Conservation (phyloP, 257 asterid species). For the Jasminum sambac region DNA sequence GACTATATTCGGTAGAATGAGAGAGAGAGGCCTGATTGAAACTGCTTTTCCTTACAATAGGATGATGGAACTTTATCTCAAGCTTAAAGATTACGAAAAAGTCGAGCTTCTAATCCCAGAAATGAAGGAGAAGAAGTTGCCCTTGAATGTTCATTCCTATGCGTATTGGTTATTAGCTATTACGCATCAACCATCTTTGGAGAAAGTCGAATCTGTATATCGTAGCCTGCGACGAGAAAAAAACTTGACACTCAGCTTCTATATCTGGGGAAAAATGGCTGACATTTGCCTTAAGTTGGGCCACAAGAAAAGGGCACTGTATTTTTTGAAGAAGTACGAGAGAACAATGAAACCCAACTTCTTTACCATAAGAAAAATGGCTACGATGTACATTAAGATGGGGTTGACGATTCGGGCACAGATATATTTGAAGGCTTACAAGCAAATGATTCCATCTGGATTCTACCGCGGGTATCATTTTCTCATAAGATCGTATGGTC, state of each 20-base stretch:
- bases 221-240: too few relatives aligned
- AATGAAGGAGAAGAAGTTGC: conserved; percentile 42
- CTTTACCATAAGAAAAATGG: conserved; percentile 51
- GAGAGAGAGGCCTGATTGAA: conserved; percentile 36
- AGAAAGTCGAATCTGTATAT: conserved; percentile 40
- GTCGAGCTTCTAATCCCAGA: conserved; percentile 39
- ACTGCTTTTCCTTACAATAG: conserved; percentile 47
- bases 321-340: too few relatives aligned
- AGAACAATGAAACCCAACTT: conserved; percentile 36
- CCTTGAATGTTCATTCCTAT: conserved; percentile 40
- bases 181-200: conserved; percentile 40
- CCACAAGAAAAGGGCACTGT: too few relatives aligned
- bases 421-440: conserved; percentile 31
- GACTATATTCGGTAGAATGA: conserved; percentile 39
- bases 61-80: conserved; percentile 51
- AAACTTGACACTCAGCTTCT: too few relatives aligned
- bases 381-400: conserved; percentile 39
- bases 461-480: conserved; percentile 43
- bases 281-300: too few relatives aligned
- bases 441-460: conserved; percentile 39
- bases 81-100: conserved; percentile 36
- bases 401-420: conserved; percentile 36
- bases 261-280: too few relatives aligned
- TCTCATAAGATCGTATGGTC: conserved; percentile 44
- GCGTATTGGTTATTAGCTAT: conserved; percentile 45